Evolutionary conservation across 1,284 basidiomycete genomes (phyloP).

Genomic region (Fomes fomentarius): DNA sequence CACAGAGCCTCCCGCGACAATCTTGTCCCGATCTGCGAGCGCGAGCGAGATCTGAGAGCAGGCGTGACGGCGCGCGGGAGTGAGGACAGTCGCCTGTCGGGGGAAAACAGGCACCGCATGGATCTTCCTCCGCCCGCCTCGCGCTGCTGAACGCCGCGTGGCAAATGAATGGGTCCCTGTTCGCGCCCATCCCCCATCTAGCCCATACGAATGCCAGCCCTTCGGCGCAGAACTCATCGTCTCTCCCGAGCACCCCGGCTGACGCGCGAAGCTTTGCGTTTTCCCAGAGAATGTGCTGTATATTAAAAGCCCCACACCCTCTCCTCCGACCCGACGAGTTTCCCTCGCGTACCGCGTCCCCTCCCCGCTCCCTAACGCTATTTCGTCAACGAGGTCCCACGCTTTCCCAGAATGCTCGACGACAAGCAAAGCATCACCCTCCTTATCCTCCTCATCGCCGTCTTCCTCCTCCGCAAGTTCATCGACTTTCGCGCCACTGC

Average conservation of each 20-base stretch:
- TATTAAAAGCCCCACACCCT: not conserved
- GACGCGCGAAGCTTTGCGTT: not conserved
- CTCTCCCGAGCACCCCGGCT: not conserved
- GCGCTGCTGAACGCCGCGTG: too few relatives aligned
- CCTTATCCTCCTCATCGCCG: slow-evolving; percentile 11
- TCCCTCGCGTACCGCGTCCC: not conserved
- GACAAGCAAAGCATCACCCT: slow-evolving; percentile 10
- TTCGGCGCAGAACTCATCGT: not conserved
- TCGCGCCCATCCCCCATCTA: too few relatives aligned
- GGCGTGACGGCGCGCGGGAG: too few relatives aligned
- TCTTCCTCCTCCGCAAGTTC: slow-evolving; percentile 23
- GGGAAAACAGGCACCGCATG: too few relatives aligned
- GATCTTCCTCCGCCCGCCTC: too few relatives aligned
- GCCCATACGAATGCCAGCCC: too few relatives aligned
- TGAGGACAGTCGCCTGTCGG: too few relatives aligned
- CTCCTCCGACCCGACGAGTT: not conserved
- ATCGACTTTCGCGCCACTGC: slow-evolving; percentile 28
- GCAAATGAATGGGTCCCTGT: too few relatives aligned
- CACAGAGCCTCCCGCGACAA: too few relatives aligned
- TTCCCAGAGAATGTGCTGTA: not conserved
- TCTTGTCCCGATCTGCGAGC: too few relatives aligned
- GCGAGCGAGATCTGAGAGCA: too few relatives aligned
- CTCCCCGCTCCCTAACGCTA: not conserved
- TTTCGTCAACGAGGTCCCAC: not conserved
- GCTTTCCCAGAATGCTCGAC: slow-evolving; percentile 9